Conservation (phyloP, 139 green algal genomes). For the Haematococcus lacustris region DNA sequence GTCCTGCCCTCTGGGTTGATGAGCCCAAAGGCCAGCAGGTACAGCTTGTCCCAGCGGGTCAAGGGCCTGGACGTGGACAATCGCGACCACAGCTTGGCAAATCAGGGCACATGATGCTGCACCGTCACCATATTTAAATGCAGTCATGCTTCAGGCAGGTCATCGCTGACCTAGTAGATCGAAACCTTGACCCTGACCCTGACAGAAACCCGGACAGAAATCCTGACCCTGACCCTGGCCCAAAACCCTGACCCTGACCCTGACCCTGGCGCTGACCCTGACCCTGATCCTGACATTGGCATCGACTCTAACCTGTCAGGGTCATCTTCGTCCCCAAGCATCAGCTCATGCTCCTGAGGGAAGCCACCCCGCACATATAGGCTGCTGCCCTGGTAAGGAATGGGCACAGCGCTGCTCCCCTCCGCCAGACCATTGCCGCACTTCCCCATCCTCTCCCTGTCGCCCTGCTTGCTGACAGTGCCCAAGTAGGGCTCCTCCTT, state of each 20-base stretch:
- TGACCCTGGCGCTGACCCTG: not conserved
- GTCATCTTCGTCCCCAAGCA: slow-evolving; percentile 4
- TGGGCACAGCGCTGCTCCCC: not conserved
- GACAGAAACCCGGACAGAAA: not conserved
- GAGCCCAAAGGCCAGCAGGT: slow-evolving; percentile 12
- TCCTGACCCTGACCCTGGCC: not conserved
- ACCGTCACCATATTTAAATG: not conserved
- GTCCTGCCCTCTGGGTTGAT: slow-evolving; percentile 28
- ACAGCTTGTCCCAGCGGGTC: slow-evolving; percentile 1
- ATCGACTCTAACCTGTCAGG: not conserved
- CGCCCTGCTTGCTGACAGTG: not conserved
- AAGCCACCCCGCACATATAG: not conserved
- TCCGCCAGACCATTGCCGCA: not conserved
- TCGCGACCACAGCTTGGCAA: not conserved
- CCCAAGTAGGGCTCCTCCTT: not conserved
- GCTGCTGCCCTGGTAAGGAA: not conserved
- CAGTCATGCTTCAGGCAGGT: not conserved
- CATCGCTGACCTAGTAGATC: not conserved
- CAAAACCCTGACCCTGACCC: not conserved
- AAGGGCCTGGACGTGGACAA: slow-evolving; percentile 6
- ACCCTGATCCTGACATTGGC: not conserved
- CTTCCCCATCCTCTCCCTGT: no score
- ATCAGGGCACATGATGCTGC: not conserved
- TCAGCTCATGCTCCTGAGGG: not conserved
- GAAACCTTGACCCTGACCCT: not conserved